Evolutionary conservation across 768 basidiomycete genomes (phyloP), one percentile per base, ranked within the genome.

Genomic region (Tulasnella sp.): DNA sequence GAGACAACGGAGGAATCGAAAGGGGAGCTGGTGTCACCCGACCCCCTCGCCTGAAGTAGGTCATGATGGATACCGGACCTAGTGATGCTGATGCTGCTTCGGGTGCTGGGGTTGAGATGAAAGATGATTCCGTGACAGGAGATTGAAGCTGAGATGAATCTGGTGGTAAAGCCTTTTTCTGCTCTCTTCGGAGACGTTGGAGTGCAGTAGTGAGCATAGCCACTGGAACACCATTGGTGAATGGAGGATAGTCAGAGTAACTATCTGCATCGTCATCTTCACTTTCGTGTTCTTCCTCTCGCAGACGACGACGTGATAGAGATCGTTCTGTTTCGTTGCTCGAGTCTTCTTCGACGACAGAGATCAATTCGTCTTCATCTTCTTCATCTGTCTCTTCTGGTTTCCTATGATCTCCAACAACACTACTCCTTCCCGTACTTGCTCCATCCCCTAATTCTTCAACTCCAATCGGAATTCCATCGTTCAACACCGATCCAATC

Each of bases 311-410:
- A 25, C 25, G 15, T 20, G 24, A 9, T 32, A 20, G 32, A 10
- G 32, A 28, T 48, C 16, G 22, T 12, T 46, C 55, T 41, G 37
- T 53, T 32, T 51, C 54, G 2, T 37, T 37, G 24, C 54, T 53
- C 7, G 53, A 45, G 19, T 56, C 35, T 15, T 56, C 55, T 31
- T 56, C 55, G 20, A 39, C 33, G 5, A 56, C 55, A 25, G 34
- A 32, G 10, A 56, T 47, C n/a, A 56, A 19, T 42, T 56, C 55
- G 37, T 56, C 55, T 5, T 51, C 54, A 31, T 53, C 53, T 16
- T 54, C 49, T 16, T 51, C 54, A 24, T 34, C 31, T 15, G 9
- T 28, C 42, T 5, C 16, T 32, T 19, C 46, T 48, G 13, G 31
- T 35, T 35, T 19, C 34, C 34, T 35, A 32, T 19, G 46, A 15